Evolutionary conservation across 2,329 filamentous ascomycete species (phyloP), one percentile per base, ranked within the genome.

Genomic region (Claviceps monticola): DNA sequence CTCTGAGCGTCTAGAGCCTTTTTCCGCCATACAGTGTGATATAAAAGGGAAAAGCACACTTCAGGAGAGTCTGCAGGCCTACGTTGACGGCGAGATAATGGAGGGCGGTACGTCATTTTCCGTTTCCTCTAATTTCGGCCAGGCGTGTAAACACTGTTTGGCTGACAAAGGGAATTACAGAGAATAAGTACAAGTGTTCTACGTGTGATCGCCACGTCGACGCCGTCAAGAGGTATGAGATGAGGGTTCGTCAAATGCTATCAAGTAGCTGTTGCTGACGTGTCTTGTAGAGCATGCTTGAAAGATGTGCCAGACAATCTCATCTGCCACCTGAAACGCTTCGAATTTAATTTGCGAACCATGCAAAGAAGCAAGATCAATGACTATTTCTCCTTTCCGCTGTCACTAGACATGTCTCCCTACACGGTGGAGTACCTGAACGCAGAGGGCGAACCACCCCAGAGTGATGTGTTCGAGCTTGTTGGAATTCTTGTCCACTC

Each of bases 151-250:
- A 17, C 7, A 16, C 1, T 8, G 13, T 9, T 37, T 29, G 16
- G 48, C 45, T 43, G 39, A 46, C 21, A 23, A 29, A n/a, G 8
- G 3, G 8, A 48, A n/a, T 46, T 9, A 14, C 58, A 84, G 89
- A 95, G 61, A 97, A 98, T 72, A 96, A 95, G 69, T 98, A 97
- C 73, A 95, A 94, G 57, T 98, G 93, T 68, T 90, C 89, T 34
- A 85, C 81, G 4, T 98, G 93, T 64, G 86, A 88, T 55, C 80
- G 80, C 11, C 86, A 93, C 60, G 93, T 98, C 16, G 86, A 96
- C 66, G 93, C 93, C 19, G 88, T 97, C 57, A 96, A 95, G 67
- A 80, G 85, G 80, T 83, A 67, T 59, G 64, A 59, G 19, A 36
- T 2, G 11, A 45, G 19, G 13, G 6, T 42, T 13, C n/a, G 1